Evolutionary conservation across 495 filamentous ascomycete genomes (phyloP).

Genomic region (Penicillium daleae): DNA sequence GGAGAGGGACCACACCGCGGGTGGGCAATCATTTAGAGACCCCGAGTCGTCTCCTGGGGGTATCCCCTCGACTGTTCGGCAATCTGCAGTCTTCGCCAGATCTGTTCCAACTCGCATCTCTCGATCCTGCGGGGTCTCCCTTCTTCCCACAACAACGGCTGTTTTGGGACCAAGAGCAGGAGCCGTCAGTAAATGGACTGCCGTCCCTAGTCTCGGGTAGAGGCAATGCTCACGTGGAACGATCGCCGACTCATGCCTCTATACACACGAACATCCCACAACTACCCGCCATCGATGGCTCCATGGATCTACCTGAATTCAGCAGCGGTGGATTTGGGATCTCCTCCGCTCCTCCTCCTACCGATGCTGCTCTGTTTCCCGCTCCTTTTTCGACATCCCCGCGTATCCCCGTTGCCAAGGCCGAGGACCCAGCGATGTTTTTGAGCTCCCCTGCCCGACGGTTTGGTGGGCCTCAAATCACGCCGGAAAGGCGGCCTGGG

Average conservation of each 20-base stretch:
- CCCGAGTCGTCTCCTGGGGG: conserved; percentile 48
- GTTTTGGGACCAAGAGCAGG: conserved; percentile 73
- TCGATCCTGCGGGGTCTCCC: conserved; percentile 71
- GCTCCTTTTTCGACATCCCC: conserved; percentile 54
- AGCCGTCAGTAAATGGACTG: conserved; percentile 27
- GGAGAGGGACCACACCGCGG: conserved; percentile 32
- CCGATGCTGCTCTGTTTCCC: conserved; percentile 48
- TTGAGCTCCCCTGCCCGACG: conserved; percentile 56
- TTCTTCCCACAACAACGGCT: conserved; percentile 66
- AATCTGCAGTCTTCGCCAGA: conserved; percentile 66
- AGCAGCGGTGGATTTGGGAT: conserved; percentile 33
- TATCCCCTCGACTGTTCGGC: conserved; percentile 52
- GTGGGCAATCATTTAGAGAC: conserved; percentile 42
- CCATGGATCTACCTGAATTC: conserved; percentile 47
- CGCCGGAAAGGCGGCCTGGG: conserved; percentile 37
- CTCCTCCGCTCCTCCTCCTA: conserved; percentile 34
- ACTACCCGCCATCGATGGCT: conserved; percentile 44
- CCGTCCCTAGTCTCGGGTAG: conserved; percentile 21
- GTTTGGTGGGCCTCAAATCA: conserved; percentile 48
- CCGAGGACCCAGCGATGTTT: conserved; percentile 60
- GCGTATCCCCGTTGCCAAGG: conserved; percentile 42
- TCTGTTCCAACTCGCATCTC: conserved; percentile 69
- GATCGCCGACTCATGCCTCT: conserved; percentile 11
- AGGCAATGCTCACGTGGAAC: conserved; percentile 9
- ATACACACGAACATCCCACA: conserved; percentile 39